phyloP scores from a whole-genome alignment of 345 rosid genomes.

The Kernera saxatilis region DNA sequence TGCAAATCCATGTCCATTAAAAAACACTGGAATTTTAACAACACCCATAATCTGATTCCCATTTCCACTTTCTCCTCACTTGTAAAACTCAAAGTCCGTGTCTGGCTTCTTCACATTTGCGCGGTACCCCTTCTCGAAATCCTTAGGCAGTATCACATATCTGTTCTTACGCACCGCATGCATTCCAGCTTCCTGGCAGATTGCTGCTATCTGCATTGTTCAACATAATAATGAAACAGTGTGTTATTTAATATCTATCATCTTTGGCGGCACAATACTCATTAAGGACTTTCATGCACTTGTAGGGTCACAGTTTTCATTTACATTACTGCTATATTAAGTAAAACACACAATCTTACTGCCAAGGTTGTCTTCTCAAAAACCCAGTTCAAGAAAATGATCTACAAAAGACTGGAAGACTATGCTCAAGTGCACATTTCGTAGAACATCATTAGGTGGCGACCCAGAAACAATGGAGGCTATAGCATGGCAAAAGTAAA shows the following conservation, averaged over 20 bases:
- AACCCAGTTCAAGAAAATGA: neutral
- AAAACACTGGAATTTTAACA: slow-evolving; percentile 18
- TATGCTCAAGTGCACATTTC: neutral
- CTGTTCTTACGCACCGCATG: slow-evolving; percentile 98
- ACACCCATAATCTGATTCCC: slow-evolving; percentile 12
- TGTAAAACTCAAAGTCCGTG: slow-evolving; percentile 95
- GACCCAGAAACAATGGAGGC: neutral
- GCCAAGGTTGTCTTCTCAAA: neutral
- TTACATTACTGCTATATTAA: neutral
- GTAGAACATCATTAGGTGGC: neutral
- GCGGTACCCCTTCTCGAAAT: slow-evolving; percentile 96
- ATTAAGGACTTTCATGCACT: neutral
- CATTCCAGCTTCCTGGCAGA: slow-evolving; percentile 99
- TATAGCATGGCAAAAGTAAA: neutral
- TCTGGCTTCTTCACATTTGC: slow-evolving; percentile 99
- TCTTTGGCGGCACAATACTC: neutral
- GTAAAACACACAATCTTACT: neutral
- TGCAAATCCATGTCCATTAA: slow-evolving; percentile 20
- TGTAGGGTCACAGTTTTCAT: neutral
- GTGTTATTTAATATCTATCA: neutral
- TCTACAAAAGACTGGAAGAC: neutral
- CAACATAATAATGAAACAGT: neutral
- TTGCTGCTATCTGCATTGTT: slow-evolving; percentile 73
- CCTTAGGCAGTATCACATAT: slow-evolving; percentile 92
- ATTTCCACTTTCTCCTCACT: slow-evolving; percentile 35